Conservation (phyloP, 2,329 filamentous ascomycete species). For the Aspergillus tamarii region DNA sequence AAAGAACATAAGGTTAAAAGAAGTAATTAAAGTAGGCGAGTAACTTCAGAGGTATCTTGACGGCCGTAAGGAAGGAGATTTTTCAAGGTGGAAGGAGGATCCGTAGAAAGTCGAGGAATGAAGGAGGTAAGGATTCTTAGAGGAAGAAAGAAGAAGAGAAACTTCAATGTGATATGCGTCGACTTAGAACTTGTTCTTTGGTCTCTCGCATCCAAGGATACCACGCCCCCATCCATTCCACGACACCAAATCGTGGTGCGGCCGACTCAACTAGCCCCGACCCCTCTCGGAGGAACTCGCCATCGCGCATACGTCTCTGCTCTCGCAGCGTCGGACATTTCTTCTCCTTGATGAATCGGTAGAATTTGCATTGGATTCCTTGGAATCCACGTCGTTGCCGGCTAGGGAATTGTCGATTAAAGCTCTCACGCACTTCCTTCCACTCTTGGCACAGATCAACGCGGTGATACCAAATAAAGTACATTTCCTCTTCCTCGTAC, state of each 20-base stretch:
- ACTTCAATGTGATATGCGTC: slow-evolving; percentile 14
- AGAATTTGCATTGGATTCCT: slow-evolving; percentile 55
- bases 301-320: slow-evolving; percentile 44
- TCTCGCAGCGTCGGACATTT: slow-evolving; percentile 49
- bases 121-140: slow-evolving; percentile 5
- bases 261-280: slow-evolving; percentile 28
- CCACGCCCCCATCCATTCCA: slow-evolving; percentile 43
- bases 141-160: slow-evolving; percentile 2
- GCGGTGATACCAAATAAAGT: slow-evolving; percentile 55
- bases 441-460: slow-evolving; percentile 51
- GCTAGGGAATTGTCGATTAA: slow-evolving; percentile 47
- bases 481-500: slow-evolving; percentile 52
- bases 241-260: slow-evolving; percentile 44
- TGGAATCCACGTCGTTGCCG: slow-evolving; percentile 46
- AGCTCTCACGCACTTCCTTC: slow-evolving; percentile 49
- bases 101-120: slow-evolving; percentile 2
- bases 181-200: slow-evolving; percentile 27
- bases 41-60: slow-evolving; percentile 24
- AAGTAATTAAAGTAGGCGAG: slow-evolving; percentile 17
- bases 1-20: slow-evolving; percentile 6
- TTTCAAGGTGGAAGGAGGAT: background rate
- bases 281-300: slow-evolving; percentile 42
- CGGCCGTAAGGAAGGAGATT: slow-evolving; percentile 14
- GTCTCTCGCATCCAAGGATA: slow-evolving; percentile 49
- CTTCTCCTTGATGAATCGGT: slow-evolving; percentile 51